Conservation (phyloP, 2,329 filamentous ascomycete species). For the Nothophoma quercina region DNA sequence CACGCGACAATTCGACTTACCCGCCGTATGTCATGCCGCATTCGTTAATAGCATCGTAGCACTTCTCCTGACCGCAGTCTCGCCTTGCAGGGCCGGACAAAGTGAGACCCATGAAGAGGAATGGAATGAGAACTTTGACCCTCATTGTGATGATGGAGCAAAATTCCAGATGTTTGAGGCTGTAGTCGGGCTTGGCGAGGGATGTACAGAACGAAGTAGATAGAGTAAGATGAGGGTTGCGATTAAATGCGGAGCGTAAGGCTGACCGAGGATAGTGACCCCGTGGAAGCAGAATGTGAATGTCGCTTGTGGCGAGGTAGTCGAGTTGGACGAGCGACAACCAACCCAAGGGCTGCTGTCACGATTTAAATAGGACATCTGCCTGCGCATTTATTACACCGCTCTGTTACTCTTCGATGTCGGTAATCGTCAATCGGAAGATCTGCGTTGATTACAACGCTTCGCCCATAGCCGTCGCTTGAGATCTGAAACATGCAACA, state of each 20-base stretch:
- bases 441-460: conserved; percentile 1
- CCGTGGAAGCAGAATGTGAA: neutral
- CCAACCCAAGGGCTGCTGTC: neutral
- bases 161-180: neutral
- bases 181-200: neutral
- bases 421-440: neutral
- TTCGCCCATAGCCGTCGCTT: neutral
- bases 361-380: conserved; percentile 4
- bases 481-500: conserved; percentile 1
- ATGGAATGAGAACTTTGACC: neutral
- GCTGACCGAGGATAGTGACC: neutral
- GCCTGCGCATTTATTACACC: neutral
- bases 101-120: conserved; percentile 5
- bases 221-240: neutral
- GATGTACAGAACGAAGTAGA: neutral
- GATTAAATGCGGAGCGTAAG: neutral
- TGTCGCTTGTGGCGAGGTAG: neutral
- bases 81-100: conserved; percentile 25
- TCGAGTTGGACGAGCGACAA: neutral
- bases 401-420: neutral
- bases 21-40: conserved; percentile 31
- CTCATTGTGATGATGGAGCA: neutral
- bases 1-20: too few species aligned
- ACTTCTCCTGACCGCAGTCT: conserved; percentile 26
- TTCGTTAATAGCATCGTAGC: conserved; percentile 28